Conservation (phyloP, 495 filamentous ascomycete species). For the Aspergillus funiculosus region DNA sequence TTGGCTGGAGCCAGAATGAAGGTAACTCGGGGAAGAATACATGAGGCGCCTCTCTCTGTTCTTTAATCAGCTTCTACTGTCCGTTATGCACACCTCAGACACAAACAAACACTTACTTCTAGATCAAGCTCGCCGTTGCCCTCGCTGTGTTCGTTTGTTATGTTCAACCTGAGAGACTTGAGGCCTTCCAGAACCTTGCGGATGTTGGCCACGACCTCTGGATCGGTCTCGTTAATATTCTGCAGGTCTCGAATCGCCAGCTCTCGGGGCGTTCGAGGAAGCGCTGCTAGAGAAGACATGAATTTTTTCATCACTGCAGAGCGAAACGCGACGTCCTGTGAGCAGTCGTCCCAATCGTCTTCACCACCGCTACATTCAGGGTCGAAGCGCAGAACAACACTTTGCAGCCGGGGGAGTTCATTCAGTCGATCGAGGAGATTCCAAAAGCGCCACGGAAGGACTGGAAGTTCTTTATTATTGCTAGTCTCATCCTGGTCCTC, state of each 20-base stretch:
- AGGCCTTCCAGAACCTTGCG: constrained; percentile 10
- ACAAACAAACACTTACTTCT: constrained; percentile 3
- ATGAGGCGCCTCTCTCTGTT: constrained; percentile 2
- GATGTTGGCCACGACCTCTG: constrained; percentile 1
- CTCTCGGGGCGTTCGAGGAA: constrained; percentile 14
- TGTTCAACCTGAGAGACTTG: constrained; percentile 18
- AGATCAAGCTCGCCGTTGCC: constrained; percentile 17
- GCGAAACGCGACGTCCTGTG: constrained; percentile 14
- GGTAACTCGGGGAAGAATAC: constrained; percentile 13
- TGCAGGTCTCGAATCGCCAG: constrained; percentile 20
- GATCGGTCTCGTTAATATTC: constrained; percentile 12
- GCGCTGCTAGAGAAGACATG: constrained; percentile 3
- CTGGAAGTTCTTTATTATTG: background rate
- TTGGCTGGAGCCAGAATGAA: constrained; percentile 23
- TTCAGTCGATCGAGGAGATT: constrained; percentile 3
- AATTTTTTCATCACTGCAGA: constrained; percentile 10
- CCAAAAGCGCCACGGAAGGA: background rate
- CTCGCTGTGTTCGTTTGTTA: constrained; percentile 11
- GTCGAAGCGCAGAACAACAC: constrained; percentile 19
- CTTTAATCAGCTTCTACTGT: background rate
- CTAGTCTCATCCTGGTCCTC: background rate
- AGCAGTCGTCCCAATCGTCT: background rate
- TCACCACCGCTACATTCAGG: constrained; percentile 7
- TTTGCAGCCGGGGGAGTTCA: constrained; percentile 16
- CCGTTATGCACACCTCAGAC: background rate